Evolutionary conservation across 78 protist genomes (phyloP).

Genomic region (Guillardia theta): DNA sequence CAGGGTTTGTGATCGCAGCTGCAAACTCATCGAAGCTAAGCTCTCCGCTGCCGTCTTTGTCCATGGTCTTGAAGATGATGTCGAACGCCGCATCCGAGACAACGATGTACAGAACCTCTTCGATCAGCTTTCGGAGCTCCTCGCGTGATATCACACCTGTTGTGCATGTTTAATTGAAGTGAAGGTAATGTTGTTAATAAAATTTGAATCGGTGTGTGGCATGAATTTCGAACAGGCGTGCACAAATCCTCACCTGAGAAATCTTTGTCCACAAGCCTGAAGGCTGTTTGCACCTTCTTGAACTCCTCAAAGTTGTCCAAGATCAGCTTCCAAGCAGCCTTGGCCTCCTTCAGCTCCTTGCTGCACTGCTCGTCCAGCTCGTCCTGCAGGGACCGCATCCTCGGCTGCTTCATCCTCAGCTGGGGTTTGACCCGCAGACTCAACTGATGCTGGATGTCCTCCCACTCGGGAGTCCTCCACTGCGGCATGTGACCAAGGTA

Average conservation of each 20-base stretch:
- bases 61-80: conserved; percentile 33
- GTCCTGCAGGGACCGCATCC: background rate
- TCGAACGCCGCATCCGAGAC: background rate
- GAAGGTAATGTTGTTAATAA: too few species aligned
- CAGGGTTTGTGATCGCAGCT: background rate
- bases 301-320: conserved; percentile 1
- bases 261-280: conserved; percentile 2
- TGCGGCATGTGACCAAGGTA: background rate
- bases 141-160: too few species aligned
- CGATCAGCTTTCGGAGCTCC: background rate
- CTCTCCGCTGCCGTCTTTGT: background rate
- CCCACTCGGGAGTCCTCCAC: background rate
- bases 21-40: conserved; percentile 19
- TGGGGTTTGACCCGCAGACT: background rate
- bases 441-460: background rate
- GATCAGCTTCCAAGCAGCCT: background rate
- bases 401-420: background rate
- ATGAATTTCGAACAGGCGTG: too few species aligned
- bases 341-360: background rate
- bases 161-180: too few species aligned
- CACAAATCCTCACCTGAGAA: background rate
- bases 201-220: too few species aligned
- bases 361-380: background rate
- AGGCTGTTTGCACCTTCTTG: background rate
- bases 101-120: background rate